A percentile compares a stretch with the other conserved stretches of the same genome.
Evolutionary conservation across 2,329 filamentous ascomycete genomes (phyloP).

Genomic region (Beauveria medogensis): DNA sequence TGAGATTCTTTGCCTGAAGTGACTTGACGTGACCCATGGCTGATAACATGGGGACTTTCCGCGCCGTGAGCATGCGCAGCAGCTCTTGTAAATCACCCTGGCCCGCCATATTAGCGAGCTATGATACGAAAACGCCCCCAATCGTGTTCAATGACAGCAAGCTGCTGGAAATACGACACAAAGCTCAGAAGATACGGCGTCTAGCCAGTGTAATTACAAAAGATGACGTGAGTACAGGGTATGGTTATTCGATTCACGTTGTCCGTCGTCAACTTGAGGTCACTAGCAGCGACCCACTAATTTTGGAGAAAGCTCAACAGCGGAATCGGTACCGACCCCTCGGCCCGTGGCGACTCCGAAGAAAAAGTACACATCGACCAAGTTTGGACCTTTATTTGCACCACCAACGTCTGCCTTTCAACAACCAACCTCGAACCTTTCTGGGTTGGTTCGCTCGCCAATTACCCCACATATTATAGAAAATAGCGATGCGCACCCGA

Average conservation of each 20-base stretch:
- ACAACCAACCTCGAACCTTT: neutral
- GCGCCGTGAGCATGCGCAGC: conserved; percentile 49
- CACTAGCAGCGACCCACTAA: conserved; percentile 1
- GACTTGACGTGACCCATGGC: conserved; percentile 52
- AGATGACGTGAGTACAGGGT: conserved; percentile 6
- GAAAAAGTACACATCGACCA: conserved; percentile 2
- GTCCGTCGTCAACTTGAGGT: neutral
- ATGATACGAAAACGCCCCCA: neutral
- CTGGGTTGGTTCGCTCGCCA: neutral
- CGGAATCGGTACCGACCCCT: conserved; percentile 1
- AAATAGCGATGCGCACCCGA: conserved; percentile 15
- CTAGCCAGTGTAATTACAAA: neutral
- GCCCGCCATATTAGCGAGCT: conserved; percentile 37
- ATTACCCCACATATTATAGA: neutral
- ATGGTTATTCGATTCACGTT: neutral
- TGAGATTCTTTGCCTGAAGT: conserved; percentile 45
- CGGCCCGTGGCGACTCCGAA: conserved; percentile 9
- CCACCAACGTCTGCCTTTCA: neutral
- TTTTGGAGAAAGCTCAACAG: neutral
- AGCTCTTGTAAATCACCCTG: conserved; percentile 55
- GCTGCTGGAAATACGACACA: too few species aligned
- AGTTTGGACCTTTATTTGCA: neutral
- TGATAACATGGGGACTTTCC: conserved; percentile 50
- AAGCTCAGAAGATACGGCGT: neutral
- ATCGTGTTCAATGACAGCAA: neutral